A percentile compares a stretch with the other conserved stretches of the same genome.
Conservation (phyloP, 2,329 filamentous ascomycete species). For the Claviceps digitariae region DNA sequence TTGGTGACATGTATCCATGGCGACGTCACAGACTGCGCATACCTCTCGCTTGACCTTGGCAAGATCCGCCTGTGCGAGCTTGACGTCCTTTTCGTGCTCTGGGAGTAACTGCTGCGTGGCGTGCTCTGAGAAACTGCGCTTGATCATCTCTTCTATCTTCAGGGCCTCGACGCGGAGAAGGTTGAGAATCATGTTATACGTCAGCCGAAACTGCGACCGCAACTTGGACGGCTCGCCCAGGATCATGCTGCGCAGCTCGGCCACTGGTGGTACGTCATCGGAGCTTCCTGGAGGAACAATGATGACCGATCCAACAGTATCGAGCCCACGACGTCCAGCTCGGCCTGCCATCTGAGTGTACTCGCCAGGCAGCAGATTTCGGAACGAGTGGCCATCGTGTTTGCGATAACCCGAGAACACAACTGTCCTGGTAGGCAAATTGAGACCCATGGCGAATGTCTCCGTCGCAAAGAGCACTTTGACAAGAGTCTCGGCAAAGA, state of each 20-base stretch:
- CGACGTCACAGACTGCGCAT: slow-evolving; percentile 67
- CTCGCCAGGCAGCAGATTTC: slow-evolving; percentile 83
- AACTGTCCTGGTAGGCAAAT: slow-evolving; percentile 87
- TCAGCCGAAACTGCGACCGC: slow-evolving; percentile 87
- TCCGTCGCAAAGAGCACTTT: slow-evolving; percentile 97
- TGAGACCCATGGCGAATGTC: slow-evolving; percentile 97
- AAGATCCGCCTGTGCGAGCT: slow-evolving; percentile 79
- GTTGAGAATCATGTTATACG: slow-evolving; percentile 99
- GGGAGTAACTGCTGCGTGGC: slow-evolving; percentile 88
- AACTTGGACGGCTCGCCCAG: slow-evolving; percentile 90
- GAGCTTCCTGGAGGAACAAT: slow-evolving; percentile 69
- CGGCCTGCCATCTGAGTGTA: slow-evolving; percentile 98
- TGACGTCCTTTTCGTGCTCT: slow-evolving; percentile 90
- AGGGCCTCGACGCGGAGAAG: slow-evolving; percentile 86
- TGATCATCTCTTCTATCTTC: slow-evolving; percentile 99
- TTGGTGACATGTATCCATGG: slow-evolving; percentile 69
- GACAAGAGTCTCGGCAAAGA: slow-evolving; percentile 88
- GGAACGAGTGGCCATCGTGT: slow-evolving; percentile 83
- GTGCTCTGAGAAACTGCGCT: slow-evolving; percentile 96
- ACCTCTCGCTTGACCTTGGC: slow-evolving; percentile 78
- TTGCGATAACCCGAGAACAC: slow-evolving; percentile 97
- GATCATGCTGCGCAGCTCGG: slow-evolving; percentile 82
- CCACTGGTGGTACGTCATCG: slow-evolving; percentile 79
- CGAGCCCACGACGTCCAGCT: slow-evolving; percentile 82
- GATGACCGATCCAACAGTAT: slow-evolving; percentile 86